Conservation (phyloP, 108 stramenopile species). For the Cyclostephanos invisitatus region DNA sequence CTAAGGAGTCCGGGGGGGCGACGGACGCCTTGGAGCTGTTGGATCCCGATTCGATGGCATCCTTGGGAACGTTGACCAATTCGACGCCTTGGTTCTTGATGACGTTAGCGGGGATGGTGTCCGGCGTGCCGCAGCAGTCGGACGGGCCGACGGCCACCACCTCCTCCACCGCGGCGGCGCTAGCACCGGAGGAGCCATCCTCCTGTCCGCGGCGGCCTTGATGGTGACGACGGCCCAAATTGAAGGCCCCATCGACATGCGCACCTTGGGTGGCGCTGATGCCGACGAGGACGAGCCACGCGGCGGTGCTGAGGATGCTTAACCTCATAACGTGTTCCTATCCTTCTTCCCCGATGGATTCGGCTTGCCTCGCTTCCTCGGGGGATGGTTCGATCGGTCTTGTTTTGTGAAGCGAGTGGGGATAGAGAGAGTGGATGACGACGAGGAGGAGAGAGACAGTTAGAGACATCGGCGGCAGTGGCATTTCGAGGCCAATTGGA, state of each 20-base stretch:
- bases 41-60: slow-evolving; percentile 5
- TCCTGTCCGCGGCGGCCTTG: background rate
- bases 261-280: background rate
- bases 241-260: background rate
- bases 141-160: background rate
- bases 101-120: background rate
- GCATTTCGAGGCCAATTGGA: no score
- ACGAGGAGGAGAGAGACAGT: no score
- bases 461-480: no score
- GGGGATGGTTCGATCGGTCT: no score
- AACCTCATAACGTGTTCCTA: background rate
- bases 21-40: background rate
- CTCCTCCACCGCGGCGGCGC: background rate
- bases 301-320: background rate
- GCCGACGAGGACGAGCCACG: slow-evolving; percentile 4
- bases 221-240: background rate
- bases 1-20: background rate
- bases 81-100: background rate
- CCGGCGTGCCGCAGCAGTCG: background rate
- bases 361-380: no score
- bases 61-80: slow-evolving; percentile 1
- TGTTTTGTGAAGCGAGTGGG: no score
- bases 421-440: no score
- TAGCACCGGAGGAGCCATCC: background rate
- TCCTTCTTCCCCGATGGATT: background rate